phyloP scores from a whole-genome alignment of 148 eudicot genomes.

The Salicornia ramosissima region DNA sequence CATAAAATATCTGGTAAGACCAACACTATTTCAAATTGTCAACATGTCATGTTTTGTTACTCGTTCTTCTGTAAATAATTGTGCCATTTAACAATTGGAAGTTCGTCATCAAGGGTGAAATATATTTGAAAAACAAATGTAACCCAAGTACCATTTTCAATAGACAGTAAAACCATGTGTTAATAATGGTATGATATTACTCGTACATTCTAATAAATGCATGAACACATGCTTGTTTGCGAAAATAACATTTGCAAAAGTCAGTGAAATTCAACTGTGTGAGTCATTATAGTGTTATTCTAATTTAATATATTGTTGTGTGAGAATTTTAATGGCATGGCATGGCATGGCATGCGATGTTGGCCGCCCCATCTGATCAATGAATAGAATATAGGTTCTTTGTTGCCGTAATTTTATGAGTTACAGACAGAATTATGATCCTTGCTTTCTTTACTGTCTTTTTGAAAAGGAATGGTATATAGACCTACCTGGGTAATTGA shows the following conservation, averaged over 20 bases:
- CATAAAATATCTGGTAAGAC: no score
- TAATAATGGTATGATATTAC: not conserved
- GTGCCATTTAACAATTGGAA: not conserved
- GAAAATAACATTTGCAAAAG: conserved; percentile 6
- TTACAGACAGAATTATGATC: not conserved
- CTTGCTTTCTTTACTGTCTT: not conserved
- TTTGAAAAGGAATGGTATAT: not conserved
- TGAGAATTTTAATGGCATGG: not conserved
- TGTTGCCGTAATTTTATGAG: not conserved
- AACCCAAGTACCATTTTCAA: not conserved
- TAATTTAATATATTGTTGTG: not conserved
- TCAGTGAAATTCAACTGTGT: not conserved
- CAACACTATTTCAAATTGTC: no score
- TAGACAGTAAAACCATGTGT: not conserved
- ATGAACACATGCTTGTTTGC: not conserved
- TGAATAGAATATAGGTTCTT: not conserved
- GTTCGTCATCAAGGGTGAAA: not conserved
- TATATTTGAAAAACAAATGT: not conserved
- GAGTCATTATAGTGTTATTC: not conserved
- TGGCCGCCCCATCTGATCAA: not conserved
- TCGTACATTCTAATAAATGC: no score
- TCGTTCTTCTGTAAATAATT: no score
- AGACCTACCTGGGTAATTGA: not conserved
- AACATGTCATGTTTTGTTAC: not conserved
- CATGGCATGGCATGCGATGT: conserved; percentile 8